Base-by-base conservation (phyloP, 2,329 filamentous ascomycete species). In the Diplodia scrobiculata region DNA sequence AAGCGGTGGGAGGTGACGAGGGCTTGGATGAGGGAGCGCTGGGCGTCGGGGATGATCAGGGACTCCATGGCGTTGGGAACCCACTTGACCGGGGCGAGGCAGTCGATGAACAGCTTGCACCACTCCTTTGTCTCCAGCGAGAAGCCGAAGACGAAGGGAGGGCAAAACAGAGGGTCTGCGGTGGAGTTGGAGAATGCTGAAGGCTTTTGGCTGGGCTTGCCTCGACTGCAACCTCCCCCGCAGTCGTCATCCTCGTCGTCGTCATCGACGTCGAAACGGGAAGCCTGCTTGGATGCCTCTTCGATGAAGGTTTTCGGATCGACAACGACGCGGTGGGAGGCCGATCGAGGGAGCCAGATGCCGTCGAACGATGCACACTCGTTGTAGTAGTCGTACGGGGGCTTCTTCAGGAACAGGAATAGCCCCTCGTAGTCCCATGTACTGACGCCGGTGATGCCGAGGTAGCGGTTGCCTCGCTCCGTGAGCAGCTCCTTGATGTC, bases 51-150 rank as follows among this genome's bases (percentile, higher is more conserved):
- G 2, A 77, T 71, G 38, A 75, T 71, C 5, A 77, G 70, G 19
- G 68, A 69, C n/a, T 72, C 69, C 67, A 75, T 76, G 1, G 75
- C 72, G 13, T 70, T 60, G 25, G 72, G 67, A 58, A 73, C 73
- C 72, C 72, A 77, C 11, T 66, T 50, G 29, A 76, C 74, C 9
- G 74, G 70, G 2, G 68, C 47, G 2, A 77, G 63, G 32, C 68
- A 55, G 55, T 75, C 69, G 25, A 75, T n/a, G 55, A 64, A 68
- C 58, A 71, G 69, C 36, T 53, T 66, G 45, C 69, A 48, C 63
- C 67, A 71, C 34, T 68, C 60, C 55, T 70, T 69, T 11, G 66
- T 55, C 21, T 62, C 58, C n/a, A 72, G 55, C 0, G 68, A 71
- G 51, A 68, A 71, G 29, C 70, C 70, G 5, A 67, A 62, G n/a